A percentile compares a stretch with the other conserved stretches of the same genome.
phyloP scores from a whole-genome alignment of 129 eudicot genomes.

The Heracleum sosnowskyi region DNA sequence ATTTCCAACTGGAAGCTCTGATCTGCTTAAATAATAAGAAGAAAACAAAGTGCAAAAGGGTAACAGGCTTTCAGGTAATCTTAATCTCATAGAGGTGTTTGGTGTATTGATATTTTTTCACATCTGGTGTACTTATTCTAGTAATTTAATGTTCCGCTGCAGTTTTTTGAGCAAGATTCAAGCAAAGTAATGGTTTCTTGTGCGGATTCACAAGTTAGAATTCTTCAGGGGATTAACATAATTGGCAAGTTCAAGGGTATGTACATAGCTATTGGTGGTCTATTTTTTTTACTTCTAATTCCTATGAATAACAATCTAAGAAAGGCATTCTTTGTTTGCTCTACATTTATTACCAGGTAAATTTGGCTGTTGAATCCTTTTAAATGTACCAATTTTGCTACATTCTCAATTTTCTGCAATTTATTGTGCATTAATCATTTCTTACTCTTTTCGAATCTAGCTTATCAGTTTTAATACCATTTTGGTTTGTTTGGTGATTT shows the following conservation, averaged over 20 bases:
- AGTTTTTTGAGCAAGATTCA: constrained; percentile 78
- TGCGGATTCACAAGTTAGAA: constrained; percentile 82
- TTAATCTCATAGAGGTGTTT: neutral
- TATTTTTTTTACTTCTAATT: neutral
- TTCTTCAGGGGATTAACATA: constrained; percentile 51
- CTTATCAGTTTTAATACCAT: neutral
- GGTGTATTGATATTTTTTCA: neutral
- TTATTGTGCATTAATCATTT: neutral
- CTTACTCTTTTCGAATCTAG: neutral
- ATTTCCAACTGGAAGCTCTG: constrained; percentile 57
- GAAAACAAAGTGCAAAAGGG: constrained; percentile 69
- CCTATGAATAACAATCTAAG: neutral
- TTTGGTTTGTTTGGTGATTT: neutral
- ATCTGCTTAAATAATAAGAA: constrained; percentile 56
- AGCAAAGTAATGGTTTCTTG: constrained; percentile 79
- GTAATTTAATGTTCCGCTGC: constrained; percentile 11
- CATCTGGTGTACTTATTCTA: neutral
- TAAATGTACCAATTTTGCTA: neutral
- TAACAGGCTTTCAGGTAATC: constrained; percentile 82
- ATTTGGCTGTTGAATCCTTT: neutral
- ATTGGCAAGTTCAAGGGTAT: constrained; percentile 68
- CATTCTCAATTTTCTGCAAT: neutral
- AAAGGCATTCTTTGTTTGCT: neutral
- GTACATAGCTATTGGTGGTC: neutral
- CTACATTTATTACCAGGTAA: neutral